phyloP scores from a whole-genome alignment of 116 monocot genomes.

The Cymodocea nodosa region DNA sequence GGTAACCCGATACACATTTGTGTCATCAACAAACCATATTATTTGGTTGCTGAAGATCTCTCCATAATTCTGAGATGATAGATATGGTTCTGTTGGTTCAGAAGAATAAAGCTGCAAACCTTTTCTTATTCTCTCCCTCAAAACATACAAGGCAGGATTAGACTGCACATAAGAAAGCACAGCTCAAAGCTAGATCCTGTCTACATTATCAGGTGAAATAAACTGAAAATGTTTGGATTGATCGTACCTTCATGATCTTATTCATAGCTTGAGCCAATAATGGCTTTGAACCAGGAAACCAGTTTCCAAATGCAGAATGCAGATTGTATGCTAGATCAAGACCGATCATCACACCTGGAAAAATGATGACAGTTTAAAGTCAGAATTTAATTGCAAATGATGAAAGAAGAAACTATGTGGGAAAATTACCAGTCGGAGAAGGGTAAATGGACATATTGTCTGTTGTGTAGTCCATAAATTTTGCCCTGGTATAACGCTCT shows the following conservation, averaged over 20 bases:
- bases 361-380: neutral
- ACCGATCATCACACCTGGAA: constrained; percentile 92
- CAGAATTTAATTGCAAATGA: neutral
- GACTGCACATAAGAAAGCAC: constrained; percentile 34
- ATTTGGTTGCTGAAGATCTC: constrained; percentile 90
- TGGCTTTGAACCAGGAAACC: constrained; percentile 97
- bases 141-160: constrained; percentile 81
- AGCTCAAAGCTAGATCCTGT: neutral
- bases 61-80: constrained; percentile 90
- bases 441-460: constrained; percentile 90
- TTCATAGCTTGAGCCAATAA: constrained; percentile 77
- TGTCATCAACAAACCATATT: constrained; percentile 88
- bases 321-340: constrained; percentile 94
- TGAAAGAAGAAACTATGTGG: neutral
- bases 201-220: neutral
- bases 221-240: neutral
- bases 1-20: constrained; percentile 77
- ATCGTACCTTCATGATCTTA: constrained; percentile 91
- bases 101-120: constrained; percentile 97
- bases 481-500: constrained; percentile 77
- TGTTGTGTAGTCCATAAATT: constrained; percentile 85
- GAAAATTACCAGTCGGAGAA: constrained; percentile 62
- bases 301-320: constrained; percentile 99
- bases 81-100: constrained; percentile 94
- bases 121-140: constrained; percentile 93